These are phyloP conservation scores for Pestalotiopsis sp. DNA, from an alignment of 2,329 filamentous ascomycete genomes.

Conservation along the genomic window DNA sequence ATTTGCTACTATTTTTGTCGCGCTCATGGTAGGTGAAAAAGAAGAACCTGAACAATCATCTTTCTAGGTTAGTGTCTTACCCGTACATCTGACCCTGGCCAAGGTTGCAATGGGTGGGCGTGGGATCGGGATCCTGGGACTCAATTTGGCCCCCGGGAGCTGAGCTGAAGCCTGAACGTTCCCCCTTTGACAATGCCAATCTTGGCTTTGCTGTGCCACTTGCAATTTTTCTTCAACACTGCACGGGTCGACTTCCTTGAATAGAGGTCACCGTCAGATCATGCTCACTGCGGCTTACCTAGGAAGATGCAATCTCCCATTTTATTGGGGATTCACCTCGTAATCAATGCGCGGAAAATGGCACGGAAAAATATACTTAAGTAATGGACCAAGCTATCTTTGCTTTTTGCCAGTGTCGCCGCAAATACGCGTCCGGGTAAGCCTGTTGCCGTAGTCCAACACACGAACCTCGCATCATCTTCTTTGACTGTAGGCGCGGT, in stretches of 20 bases:
- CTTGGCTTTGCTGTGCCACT: too few species aligned
- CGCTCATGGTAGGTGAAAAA: too few species aligned
- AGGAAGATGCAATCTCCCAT: background rate
- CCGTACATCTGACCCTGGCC: too few species aligned
- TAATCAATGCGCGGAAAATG: background rate
- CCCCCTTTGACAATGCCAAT: too few species aligned
- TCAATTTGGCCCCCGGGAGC: too few species aligned
- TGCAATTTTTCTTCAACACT: background rate
- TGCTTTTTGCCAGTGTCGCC: background rate
- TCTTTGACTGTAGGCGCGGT: background rate
- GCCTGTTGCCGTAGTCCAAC: background rate
- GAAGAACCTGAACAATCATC: too few species aligned
- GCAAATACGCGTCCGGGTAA: background rate
- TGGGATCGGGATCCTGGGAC: too few species aligned
- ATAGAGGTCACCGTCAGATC: background rate
- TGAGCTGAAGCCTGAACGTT: too few species aligned
- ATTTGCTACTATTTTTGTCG: too few species aligned
- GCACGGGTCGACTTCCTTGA: background rate
- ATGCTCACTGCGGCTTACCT: background rate
- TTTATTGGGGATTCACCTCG: background rate
- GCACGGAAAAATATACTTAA: background rate
- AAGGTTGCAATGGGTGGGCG: too few species aligned
- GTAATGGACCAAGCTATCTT: background rate
- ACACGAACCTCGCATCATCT: background rate
- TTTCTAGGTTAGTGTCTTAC: too few species aligned